These are phyloP conservation scores for Cladophialophora psammophila DNA, from an alignment of 2,329 filamentous ascomycete species.

Conservation along the genomic window DNA sequence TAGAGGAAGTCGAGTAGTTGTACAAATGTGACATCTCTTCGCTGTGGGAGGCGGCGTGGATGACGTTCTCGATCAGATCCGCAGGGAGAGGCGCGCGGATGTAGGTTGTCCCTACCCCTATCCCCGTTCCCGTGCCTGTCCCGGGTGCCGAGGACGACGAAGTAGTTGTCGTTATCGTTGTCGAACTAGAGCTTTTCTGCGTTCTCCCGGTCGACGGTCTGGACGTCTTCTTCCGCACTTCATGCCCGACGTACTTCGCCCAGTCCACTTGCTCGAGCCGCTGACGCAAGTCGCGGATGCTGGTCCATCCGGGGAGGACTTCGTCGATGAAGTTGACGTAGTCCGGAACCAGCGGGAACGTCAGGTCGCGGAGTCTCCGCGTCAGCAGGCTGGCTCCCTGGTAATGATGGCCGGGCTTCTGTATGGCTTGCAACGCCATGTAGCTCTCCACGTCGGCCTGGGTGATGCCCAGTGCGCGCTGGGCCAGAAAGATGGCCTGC, in stretches of 20 bases:
- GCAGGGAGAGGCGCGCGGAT: conserved; percentile 29
- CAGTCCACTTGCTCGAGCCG: conserved; percentile 38
- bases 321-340: conserved; percentile 34
- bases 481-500: conserved; percentile 24
- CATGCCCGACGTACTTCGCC: conserved; percentile 37
- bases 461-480: conserved; percentile 21
- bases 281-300: conserved; percentile 36
- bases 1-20: conserved; percentile 28
- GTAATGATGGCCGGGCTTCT: not conserved
- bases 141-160: not conserved
- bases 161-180: not conserved
- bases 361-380: not conserved
- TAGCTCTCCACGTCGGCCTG: conserved; percentile 25
- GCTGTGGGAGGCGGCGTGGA: conserved; percentile 31
- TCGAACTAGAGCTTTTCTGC: not conserved
- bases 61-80: conserved; percentile 33
- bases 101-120: conserved; percentile 8
- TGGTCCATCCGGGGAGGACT: conserved; percentile 35
- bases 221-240: conserved; percentile 24
- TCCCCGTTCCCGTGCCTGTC: not conserved
- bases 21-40: conserved; percentile 27
- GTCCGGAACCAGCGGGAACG: conserved; percentile 25
- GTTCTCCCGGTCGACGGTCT: not conserved
- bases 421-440: not conserved
- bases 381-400: not conserved